phyloP scores from a whole-genome alignment of 495 filamentous ascomycete genomes.

The Symbiotaphrina buchneri region DNA sequence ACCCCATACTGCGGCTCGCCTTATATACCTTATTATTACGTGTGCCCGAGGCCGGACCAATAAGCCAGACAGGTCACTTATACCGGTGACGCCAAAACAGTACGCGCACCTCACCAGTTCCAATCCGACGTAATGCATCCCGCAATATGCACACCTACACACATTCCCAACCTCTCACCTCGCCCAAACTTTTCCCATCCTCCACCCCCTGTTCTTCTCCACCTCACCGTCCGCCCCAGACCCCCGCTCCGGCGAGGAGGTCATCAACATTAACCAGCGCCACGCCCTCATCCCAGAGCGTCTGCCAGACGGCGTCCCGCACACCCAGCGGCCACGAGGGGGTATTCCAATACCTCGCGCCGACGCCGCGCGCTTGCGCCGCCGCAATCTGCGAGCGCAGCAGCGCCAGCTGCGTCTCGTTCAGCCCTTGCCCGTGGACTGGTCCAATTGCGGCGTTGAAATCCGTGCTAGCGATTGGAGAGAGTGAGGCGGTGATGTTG shows the following conservation, averaged over 20 bases:
- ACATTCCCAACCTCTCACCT: no score
- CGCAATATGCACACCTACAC: no score
- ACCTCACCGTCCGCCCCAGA: no score
- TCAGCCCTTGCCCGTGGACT: background rate
- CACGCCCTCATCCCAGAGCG: background rate
- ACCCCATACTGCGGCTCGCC: no score
- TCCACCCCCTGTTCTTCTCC: no score
- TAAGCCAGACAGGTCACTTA: no score
- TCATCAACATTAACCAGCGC: background rate
- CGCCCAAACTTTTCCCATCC: no score
- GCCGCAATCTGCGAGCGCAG: background rate
- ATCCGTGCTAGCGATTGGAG: background rate
- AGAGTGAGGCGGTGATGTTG: background rate
- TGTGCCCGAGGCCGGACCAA: no score
- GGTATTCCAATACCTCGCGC: constrained; percentile 1
- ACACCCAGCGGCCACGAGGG: background rate
- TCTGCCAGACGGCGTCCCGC: background rate
- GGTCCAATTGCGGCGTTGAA: background rate
- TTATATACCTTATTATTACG: no score
- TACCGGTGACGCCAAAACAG: no score
- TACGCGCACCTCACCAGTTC: no score
- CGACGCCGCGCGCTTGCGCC: background rate
- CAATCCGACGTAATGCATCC: no score
- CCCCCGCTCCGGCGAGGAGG: background rate
- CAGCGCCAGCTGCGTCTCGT: background rate